Conservation (phyloP, 225 moss, liverwort and hornwort species). For the Lunularia cruciata region DNA sequence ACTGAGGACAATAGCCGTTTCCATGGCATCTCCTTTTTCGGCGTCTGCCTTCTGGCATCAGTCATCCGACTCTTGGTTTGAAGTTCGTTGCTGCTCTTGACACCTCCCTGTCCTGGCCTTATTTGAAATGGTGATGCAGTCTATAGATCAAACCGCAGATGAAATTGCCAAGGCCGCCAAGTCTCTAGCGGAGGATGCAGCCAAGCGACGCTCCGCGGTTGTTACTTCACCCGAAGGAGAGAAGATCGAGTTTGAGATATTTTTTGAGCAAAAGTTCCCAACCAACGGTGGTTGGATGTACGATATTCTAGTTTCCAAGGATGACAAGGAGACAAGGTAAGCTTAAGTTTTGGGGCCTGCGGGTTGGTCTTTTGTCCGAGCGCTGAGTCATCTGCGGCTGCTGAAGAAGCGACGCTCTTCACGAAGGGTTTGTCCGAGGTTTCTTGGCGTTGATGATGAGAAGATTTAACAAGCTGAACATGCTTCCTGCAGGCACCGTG, state of each 20-base stretch:
- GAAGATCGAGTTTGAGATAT: conserved; percentile 74
- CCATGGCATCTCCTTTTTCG: not conserved
- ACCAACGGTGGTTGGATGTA: conserved; percentile 98
- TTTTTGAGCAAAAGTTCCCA: conserved; percentile 73
- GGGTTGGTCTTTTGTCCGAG: too few relatives aligned
- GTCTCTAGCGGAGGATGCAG: conserved; percentile 71
- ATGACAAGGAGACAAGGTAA: conserved; percentile 89
- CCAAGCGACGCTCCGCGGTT: conserved; percentile 55
- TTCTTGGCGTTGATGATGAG: not conserved
- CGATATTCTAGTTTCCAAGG: conserved; percentile 91
- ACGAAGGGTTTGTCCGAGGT: too few relatives aligned
- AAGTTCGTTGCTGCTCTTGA: too few relatives aligned
- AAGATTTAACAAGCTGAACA: not conserved
- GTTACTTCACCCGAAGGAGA: conserved; percentile 58
- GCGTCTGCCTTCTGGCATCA: not conserved
- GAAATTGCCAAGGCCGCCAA: conserved; percentile 59
- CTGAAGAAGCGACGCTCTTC: too few relatives aligned
- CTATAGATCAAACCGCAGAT: conserved; percentile 58
- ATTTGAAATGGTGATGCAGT: conserved; percentile 41
- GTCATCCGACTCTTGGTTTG: not conserved
- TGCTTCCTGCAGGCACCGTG: conserved; percentile 68
- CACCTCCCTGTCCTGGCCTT: not conserved
- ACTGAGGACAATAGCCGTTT: too few relatives aligned
- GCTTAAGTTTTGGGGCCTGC: not conserved
- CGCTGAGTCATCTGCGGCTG: too few relatives aligned